These are phyloP conservation scores for Penicillium alfredii DNA, from an alignment of 495 filamentous ascomycete species.

Conservation along the genomic window DNA sequence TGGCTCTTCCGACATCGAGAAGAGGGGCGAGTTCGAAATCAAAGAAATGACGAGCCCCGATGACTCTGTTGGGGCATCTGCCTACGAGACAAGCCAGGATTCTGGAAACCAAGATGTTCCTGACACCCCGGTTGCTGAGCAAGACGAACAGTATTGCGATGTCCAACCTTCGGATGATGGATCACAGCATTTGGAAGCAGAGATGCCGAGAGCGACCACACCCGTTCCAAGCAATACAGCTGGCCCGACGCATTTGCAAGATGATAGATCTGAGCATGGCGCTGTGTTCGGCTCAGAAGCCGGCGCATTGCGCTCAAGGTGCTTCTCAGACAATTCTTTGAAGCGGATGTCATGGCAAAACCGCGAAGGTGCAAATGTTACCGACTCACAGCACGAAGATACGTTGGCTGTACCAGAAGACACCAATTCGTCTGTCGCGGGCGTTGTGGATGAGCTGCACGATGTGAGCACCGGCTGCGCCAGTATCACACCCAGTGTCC, in stretches of 20 bases:
- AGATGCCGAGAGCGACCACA: too few species aligned
- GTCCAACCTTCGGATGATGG: too few species aligned
- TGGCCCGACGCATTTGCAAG: too few species aligned
- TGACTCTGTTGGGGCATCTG: conserved; percentile 19
- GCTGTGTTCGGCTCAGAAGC: conserved; percentile 34
- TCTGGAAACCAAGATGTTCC: conserved; percentile 18
- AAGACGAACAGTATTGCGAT: conserved; percentile 12
- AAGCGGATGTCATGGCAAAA: conserved; percentile 16
- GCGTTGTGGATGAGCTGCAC: conserved; percentile 21
- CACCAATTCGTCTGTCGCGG: conserved; percentile 22
- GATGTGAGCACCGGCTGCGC: conserved; percentile 15
- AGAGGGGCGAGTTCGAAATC: conserved; percentile 34
- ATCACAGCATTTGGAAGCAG: too few species aligned
- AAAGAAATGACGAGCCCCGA: conserved; percentile 25
- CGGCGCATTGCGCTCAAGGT: conserved; percentile 27
- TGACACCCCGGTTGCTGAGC: conserved; percentile 5
- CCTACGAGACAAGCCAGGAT: conserved; percentile 19
- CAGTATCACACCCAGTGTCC: conserved; percentile 12
- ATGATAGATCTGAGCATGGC: conserved; percentile 33
- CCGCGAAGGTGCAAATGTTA: conserved; percentile 5
- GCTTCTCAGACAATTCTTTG: conserved; percentile 20
- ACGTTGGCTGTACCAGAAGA: conserved; percentile 19
- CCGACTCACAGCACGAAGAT: conserved; percentile 24
- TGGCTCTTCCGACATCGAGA: conserved; percentile 19
- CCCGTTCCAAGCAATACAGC: too few species aligned